Percentiles rank a stretch among this genome's conserved stretches.
Conservation (phyloP, 2,329 filamentous ascomycete genomes). For the Aspergillus jensenii region DNA sequence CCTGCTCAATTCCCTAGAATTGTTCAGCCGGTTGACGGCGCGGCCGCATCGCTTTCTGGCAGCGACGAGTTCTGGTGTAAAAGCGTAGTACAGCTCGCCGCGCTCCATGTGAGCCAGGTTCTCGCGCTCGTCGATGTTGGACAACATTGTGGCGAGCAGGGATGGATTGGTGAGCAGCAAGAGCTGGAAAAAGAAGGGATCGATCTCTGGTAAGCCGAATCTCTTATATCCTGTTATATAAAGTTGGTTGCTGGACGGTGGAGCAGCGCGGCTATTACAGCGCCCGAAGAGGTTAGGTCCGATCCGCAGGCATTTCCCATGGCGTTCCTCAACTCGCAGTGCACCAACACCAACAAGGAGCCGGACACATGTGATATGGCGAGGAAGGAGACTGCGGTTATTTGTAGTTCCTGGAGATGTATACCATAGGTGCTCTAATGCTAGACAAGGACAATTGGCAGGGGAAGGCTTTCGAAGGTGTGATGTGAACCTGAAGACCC, state of each 20-base stretch:
- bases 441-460: background rate
- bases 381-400: too few relatives aligned
- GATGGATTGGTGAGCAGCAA: too few relatives aligned
- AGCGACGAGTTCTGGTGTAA: slow-evolving; percentile 62
- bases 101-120: slow-evolving; percentile 48
- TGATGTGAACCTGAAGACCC: background rate
- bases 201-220: too few relatives aligned
- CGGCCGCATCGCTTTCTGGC: slow-evolving; percentile 60
- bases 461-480: background rate
- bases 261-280: background rate
- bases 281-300: background rate
- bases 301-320: background rate
- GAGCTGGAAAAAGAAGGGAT: too few relatives aligned
- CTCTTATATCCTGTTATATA: too few relatives aligned
- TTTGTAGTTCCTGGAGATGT: too few relatives aligned
- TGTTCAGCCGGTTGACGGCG: slow-evolving; percentile 58
- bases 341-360: background rate
- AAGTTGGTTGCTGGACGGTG: background rate
- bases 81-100: slow-evolving; percentile 70
- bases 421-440: too few relatives aligned
- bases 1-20: background rate
- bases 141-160: background rate
- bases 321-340: background rate
- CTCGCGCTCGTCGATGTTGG: slow-evolving; percentile 17
- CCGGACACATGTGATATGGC: too few relatives aligned